Evolutionary conservation across 768 basidiomycete species (phyloP).

Genomic region (Collybia nuda): DNA sequence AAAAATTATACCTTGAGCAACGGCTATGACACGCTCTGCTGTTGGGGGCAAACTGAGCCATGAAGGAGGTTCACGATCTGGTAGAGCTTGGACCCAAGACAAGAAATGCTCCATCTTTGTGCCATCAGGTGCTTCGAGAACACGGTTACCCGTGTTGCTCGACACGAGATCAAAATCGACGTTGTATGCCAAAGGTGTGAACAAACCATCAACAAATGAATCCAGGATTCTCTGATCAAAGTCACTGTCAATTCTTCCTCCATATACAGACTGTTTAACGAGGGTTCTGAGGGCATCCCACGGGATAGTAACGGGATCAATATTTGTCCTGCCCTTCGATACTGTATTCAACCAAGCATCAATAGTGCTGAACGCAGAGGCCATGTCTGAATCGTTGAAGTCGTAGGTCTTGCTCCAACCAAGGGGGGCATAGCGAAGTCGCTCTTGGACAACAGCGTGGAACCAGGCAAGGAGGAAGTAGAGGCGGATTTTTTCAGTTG

Average conservation of each 20-base stretch:
- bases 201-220: slow-evolving; percentile 88
- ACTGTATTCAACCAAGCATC: slow-evolving; percentile 83
- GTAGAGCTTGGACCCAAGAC: slow-evolving; percentile 84
- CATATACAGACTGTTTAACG: slow-evolving; percentile 95
- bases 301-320: slow-evolving; percentile 89
- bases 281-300: slow-evolving; percentile 94
- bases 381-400: slow-evolving; percentile 98
- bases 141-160: slow-evolving; percentile 50
- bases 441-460: slow-evolving; percentile 97
- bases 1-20: slow-evolving; percentile 72
- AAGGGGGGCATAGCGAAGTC: slow-evolving; percentile 91
- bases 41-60: slow-evolving; percentile 94
- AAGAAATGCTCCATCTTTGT: slow-evolving; percentile 91
- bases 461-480: slow-evolving; percentile 99
- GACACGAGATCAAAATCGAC: slow-evolving; percentile 90
- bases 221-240: slow-evolving; percentile 93
- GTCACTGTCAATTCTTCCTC: slow-evolving; percentile 91
- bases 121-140: slow-evolving; percentile 81
- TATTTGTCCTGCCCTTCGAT: slow-evolving; percentile 87
- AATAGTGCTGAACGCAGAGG: slow-evolving; percentile 88
- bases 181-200: slow-evolving; percentile 88
- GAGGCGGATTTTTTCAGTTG: slow-evolving; percentile 87
- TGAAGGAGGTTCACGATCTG: slow-evolving; percentile 90
- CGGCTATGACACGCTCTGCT: slow-evolving; percentile 89
- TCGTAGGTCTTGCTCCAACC: slow-evolving; percentile 98